A percentile compares a stretch with the other conserved stretches of the same genome.
Conservation (phyloP, 2,329 filamentous ascomycete species). For the Alternaria metachromatica region DNA sequence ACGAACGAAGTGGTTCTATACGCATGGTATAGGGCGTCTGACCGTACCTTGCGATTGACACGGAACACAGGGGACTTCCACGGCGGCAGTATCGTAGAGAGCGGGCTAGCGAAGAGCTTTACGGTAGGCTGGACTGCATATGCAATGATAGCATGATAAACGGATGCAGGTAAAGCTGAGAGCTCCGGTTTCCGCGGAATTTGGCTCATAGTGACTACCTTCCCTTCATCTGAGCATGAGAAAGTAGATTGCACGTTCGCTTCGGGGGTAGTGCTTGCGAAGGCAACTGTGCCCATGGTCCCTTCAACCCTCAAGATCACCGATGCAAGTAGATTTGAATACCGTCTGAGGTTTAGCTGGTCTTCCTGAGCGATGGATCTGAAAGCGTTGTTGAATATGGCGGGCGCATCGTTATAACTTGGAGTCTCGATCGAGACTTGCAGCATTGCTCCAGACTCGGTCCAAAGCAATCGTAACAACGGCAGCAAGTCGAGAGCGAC, state of each 20-base stretch:
- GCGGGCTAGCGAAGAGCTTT: not conserved
- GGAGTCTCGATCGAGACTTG: not conserved
- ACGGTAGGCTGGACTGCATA: not conserved
- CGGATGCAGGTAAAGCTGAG: not conserved
- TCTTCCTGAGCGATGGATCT: not conserved
- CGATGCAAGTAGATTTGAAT: not conserved
- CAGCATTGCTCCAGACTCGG: not conserved
- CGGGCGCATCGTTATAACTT: not conserved
- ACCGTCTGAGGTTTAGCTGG: not conserved
- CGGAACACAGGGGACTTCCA: not conserved
- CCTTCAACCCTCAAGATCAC: not conserved
- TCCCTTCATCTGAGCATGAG: not conserved
- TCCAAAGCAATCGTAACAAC: not conserved
- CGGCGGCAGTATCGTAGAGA: not conserved
- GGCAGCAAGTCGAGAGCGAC: not conserved
- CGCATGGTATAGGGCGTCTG: not conserved
- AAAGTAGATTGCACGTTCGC: not conserved
- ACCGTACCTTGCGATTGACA: not conserved
- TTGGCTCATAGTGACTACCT: not conserved
- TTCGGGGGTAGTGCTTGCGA: not conserved
- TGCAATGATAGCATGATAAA: not conserved
- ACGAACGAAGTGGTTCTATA: not conserved
- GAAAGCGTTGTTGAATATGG: not conserved
- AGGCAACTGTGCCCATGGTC: not conserved
- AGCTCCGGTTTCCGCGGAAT: not conserved